Percentiles rank a stretch among this genome's conserved stretches.
Evolutionary conservation across 2,329 filamentous ascomycete species (phyloP).

Genomic region (Aureobasidium lini): DNA sequence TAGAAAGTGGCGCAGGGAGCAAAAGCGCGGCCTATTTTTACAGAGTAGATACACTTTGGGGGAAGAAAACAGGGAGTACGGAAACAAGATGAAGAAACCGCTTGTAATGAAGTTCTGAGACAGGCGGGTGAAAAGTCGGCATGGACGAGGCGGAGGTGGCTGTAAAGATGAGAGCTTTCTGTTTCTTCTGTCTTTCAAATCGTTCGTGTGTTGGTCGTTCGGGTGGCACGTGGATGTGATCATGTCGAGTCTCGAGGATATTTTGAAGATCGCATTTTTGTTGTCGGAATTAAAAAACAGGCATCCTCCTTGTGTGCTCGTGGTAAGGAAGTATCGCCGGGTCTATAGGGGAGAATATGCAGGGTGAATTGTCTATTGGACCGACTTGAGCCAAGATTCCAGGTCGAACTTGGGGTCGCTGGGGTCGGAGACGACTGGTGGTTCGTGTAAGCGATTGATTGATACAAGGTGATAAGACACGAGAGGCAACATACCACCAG

Average conservation of each 20-base stretch:
- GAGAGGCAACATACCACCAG: conserved; percentile 24
- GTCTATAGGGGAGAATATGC: conserved; percentile 2
- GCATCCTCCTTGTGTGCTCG: conserved; percentile 6
- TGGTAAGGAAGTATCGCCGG: background rate
- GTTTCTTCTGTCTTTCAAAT: background rate
- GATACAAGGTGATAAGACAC: background rate
- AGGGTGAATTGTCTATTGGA: conserved; percentile 5
- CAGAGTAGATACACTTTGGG: conserved; percentile 13
- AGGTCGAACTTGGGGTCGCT: conserved; percentile 88
- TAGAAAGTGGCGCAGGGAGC: background rate
- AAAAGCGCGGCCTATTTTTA: conserved; percentile 10
- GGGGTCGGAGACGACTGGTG: conserved; percentile 64
- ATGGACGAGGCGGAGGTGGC: background rate
- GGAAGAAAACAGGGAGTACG: background rate
- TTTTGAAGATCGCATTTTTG: conserved; percentile 1
- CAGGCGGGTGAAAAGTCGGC: background rate
- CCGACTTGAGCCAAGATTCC: conserved; percentile 60
- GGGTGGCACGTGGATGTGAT: background rate
- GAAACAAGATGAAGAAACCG: background rate
- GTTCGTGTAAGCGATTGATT: background rate
- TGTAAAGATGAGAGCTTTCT: background rate
- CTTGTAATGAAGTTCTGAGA: background rate
- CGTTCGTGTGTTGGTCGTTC: background rate
- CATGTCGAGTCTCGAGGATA: background rate
- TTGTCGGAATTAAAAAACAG: conserved; percentile 4